Evolutionary conservation across 192 early-diverging fungal genomes (phyloP).

Genomic region (Allomyces arbusculus): DNA sequence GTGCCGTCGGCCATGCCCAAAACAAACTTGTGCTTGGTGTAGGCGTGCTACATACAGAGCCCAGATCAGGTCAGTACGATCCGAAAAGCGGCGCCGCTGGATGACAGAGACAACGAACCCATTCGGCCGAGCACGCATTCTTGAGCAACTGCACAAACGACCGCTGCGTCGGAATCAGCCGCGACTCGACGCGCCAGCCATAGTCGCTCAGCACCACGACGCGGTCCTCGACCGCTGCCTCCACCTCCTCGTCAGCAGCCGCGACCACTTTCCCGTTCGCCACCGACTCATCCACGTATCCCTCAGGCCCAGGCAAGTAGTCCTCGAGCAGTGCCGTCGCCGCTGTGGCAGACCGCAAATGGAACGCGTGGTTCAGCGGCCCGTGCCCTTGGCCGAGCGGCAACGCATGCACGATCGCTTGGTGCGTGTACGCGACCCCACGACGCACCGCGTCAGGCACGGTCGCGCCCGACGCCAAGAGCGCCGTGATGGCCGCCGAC

Average conservation of each 20-base stretch:
- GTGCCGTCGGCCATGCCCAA: slow-evolving; percentile 50
- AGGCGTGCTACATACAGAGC: slow-evolving; percentile 5
- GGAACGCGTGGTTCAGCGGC: slow-evolving; percentile 42
- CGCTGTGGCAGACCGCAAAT: not conserved
- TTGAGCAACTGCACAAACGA: slow-evolving; percentile 14
- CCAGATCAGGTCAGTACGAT: too few relatives aligned
- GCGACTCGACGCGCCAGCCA: not conserved
- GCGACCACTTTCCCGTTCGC: not conserved
- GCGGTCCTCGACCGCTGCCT: not conserved
- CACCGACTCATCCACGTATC: not conserved
- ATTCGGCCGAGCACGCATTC: slow-evolving; percentile 17
- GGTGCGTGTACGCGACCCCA: slow-evolving; percentile 38
- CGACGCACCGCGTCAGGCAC: slow-evolving; percentile 28
- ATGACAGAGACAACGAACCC: slow-evolving; percentile 9
- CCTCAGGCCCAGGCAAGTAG: too few relatives aligned
- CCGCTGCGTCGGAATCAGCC: not conserved
- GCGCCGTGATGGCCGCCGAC: slow-evolving; percentile 55
- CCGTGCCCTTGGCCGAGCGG: slow-evolving; percentile 46
- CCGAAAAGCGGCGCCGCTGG: too few relatives aligned
- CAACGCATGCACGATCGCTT: slow-evolving; percentile 37
- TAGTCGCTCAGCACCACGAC: not conserved
- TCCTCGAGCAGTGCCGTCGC: not conserved
- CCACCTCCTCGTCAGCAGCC: not conserved
- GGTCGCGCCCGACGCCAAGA: slow-evolving; percentile 29
- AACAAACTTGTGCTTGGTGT: slow-evolving; percentile 56